Conservation (phyloP, 208 protist genomes). For the Trypanosoma brucei region DNA sequence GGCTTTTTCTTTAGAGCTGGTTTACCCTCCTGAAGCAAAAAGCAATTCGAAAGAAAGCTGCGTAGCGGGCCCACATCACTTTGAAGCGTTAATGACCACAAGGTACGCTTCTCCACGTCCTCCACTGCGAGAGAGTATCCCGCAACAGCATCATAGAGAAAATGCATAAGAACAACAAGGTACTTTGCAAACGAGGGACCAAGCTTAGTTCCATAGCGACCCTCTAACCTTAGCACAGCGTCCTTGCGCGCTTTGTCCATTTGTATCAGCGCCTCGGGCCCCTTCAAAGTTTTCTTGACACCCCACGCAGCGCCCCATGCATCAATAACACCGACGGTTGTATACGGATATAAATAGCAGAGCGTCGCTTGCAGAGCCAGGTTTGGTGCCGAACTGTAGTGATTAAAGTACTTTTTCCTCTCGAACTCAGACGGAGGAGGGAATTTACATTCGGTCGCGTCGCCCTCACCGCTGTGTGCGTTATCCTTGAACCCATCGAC, state of each 20-base stretch:
- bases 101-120: slow-evolving; percentile 51
- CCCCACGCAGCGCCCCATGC: slow-evolving; percentile 60
- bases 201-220: slow-evolving; percentile 57
- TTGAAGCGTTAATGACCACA: slow-evolving; percentile 63
- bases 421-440: slow-evolving; percentile 34
- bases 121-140: slow-evolving; percentile 57
- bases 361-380: slow-evolving; percentile 82
- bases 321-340: slow-evolving; percentile 46
- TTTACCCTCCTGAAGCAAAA: slow-evolving; percentile 30
- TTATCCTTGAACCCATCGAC: too few relatives aligned
- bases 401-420: slow-evolving; percentile 44
- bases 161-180: slow-evolving; percentile 62
- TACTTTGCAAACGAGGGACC: slow-evolving; percentile 34
- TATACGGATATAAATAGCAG: slow-evolving; percentile 41
- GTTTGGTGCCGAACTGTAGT: slow-evolving; percentile 55
- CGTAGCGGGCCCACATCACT: slow-evolving; percentile 49
- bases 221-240: slow-evolving; percentile 48
- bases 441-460: neutral
- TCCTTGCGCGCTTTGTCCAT: slow-evolving; percentile 27
- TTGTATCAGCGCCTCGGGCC: slow-evolving; percentile 26
- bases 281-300: slow-evolving; percentile 39
- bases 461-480: too few relatives aligned
- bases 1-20: slow-evolving; percentile 14
- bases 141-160: slow-evolving; percentile 77
- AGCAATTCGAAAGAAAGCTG: slow-evolving; percentile 54